Base-by-base conservation (phyloP, 768 basidiomycete species). In the Terana coerulea region DNA sequence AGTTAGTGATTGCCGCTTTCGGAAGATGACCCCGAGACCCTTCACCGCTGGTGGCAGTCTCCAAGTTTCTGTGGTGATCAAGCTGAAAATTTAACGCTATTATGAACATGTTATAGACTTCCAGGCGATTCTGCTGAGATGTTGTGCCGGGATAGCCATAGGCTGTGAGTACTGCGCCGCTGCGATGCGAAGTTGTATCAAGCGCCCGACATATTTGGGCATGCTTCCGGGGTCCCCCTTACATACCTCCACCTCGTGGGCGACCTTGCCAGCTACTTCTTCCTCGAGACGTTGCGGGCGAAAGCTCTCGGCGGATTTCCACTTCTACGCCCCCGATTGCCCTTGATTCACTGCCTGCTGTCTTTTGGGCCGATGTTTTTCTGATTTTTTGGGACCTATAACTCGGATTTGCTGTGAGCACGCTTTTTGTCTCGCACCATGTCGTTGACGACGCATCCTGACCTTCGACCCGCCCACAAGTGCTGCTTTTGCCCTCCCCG, bases 381-480 rank as follows among this genome's bases (percentile, higher is more conserved):
- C 29, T 54, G 41, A 50, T 44, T n/a, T 41, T 33, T 24, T 39
- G 40, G 35, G 29, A 49, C 31, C 9, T n/a, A 44, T 11, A 29
- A 43, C 31, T 44, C 35, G 53, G 41, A 54, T 54, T 45, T 37
- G 48, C 39, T 54, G 53, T 54, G 34, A 54, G 53, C 53, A 54
- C 37, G 35, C 35, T 40, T 49, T 54, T 44, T 26, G 19, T 45
- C 47, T 30, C 44, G 30, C 19, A 26, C 47, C 40, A 54, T 54
- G 53, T 49, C 31, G 30, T 28, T 49, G 41, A 33, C 53, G 30
- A 50, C 52, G 11, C 24, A 36, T n/a, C 36, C 26, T 54, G 24
- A 35, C 40, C 43, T 37, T 36, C 34, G 17, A 26, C 29, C 39
- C 12, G 21, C 48, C 39, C 19, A 11, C 21, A 49, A 54, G 53